Evolutionary conservation across 1,139 yeast species (phyloP), one percentile per base, ranked within the genome.

Genomic region (Scheffersomyces segobiensis): DNA sequence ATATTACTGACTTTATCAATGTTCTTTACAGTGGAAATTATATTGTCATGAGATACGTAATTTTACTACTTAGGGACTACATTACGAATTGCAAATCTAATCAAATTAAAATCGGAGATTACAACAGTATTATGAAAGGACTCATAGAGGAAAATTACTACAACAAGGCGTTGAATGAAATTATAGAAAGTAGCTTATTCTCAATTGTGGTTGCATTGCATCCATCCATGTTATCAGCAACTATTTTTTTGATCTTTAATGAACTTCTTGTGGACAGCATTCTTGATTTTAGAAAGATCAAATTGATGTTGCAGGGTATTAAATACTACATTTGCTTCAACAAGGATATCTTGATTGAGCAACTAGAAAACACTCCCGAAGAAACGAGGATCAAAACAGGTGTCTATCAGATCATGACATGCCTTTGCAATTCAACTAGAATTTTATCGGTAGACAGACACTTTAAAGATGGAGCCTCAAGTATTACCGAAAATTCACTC

Each of bases 251-350:
- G 7, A 50, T 22, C 10, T 22, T 50, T 39, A 46, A 54, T 6
- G 17, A 32, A 24, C 21, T 55, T 10, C 57, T 55, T 14, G 24
- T 32, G 17, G 49, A 49, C n/a, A 17, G n/a, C 7, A 21, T 21
- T 18, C 22, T 12, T 5, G 50, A 50, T 5, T 22, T 32, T 1
- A 17, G n/a, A 14, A 55, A 54, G 22, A 20, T 46, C 10, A n/a
- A 46, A 22, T 26, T 58, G 8, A 56, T 52, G 14, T 48, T 62
- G 32, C 50, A 56, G n/a, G 57, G 63, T 21, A 39, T 58, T n/a
- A 56, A 58, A 48, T 61, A 56, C 49, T 62, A 62, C 42, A n/a
- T 60, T 7, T 48, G 54, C 18, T 54, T 55, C 46, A 60, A 62
- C 52, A 53, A 54, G 46, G 21, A 55, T 20, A 14, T 48, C 21